These are phyloP conservation scores for Pseudotulostoma volvatum DNA, from an alignment of 495 filamentous ascomycete genomes.

Conservation along the genomic window DNA sequence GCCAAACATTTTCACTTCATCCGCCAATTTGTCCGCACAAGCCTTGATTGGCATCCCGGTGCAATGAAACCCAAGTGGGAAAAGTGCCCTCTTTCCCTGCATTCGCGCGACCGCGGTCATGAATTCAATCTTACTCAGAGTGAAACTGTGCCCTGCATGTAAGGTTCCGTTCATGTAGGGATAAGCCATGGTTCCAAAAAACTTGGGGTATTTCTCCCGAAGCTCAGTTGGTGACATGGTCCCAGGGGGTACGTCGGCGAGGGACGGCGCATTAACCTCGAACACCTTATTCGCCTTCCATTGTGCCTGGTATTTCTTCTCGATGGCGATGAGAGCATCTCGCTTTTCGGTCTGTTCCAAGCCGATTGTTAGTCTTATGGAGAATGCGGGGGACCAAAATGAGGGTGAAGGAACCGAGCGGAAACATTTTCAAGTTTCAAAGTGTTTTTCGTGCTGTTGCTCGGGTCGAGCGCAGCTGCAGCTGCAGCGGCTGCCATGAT, in stretches of 20 bases:
- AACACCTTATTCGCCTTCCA: conserved; percentile 72
- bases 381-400: conserved; percentile 7
- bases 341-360: conserved; percentile 66
- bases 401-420: conserved; percentile 15
- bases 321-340: conserved; percentile 40
- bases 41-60: conserved; percentile 98
- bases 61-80: conserved; percentile 88
- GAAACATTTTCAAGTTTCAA: conserved; percentile 58
- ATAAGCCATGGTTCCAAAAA: conserved; percentile 85
- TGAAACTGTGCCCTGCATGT: conserved; percentile 85
- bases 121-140: conserved; percentile 82
- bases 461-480: conserved; percentile 40
- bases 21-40: conserved; percentile 81
- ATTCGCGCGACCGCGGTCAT: conserved; percentile 67
- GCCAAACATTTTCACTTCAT: conserved; percentile 83
- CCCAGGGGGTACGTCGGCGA: conserved; percentile 53
- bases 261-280: conserved; percentile 67
- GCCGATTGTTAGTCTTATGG: not conserved
- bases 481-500: conserved; percentile 42
- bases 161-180: conserved; percentile 95
- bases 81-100: conserved; percentile 74
- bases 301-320: conserved; percentile 81
- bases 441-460: conserved; percentile 46
- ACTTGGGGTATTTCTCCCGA: conserved; percentile 72
- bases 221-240: conserved; percentile 54